A percentile compares a stretch with the other conserved stretches of the same genome.
These are phyloP conservation scores for Neonectria sp. DNA, from an alignment of 2,329 filamentous ascomycete genomes.

Conservation along the genomic window DNA sequence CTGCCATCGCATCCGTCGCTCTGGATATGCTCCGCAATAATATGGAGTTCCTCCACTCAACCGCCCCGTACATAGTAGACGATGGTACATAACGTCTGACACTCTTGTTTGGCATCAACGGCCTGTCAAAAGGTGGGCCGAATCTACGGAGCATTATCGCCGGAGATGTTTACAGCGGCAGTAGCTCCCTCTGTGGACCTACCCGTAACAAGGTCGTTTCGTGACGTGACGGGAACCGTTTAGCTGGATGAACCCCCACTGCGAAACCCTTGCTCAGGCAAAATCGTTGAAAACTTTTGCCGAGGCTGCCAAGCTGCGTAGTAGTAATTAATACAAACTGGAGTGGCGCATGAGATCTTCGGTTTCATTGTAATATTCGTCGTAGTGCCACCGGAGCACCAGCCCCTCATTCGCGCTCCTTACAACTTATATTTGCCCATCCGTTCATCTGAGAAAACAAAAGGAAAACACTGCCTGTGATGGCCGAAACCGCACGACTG, in stretches of 20 bases:
- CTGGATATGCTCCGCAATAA: slow-evolving; percentile 12
- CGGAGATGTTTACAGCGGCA: neutral
- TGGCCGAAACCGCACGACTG: neutral
- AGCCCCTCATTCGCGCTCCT: neutral
- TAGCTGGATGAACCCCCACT: neutral
- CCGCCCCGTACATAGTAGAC: neutral
- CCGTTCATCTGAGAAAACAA: neutral
- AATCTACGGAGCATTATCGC: slow-evolving; percentile 8
- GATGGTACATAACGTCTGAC: neutral
- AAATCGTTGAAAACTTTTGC: slow-evolving; percentile 5
- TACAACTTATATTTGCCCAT: neutral
- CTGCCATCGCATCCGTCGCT: neutral
- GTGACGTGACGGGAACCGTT: slow-evolving; percentile 8
- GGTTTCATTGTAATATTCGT: slow-evolving; percentile 25
- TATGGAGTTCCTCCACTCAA: slow-evolving; percentile 14
- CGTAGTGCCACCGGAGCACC: slow-evolving; percentile 15
- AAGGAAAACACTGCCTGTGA: slow-evolving; percentile 6
- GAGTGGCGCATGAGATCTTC: slow-evolving; percentile 18
- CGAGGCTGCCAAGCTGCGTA: neutral
- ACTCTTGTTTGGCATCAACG: neutral
- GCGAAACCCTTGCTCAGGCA: slow-evolving; percentile 12
- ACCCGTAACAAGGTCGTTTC: slow-evolving; percentile 5
- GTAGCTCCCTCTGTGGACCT: slow-evolving; percentile 10
- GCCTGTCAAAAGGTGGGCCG: slow-evolving; percentile 16
- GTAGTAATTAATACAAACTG: neutral